Conservation (phyloP, 1,139 yeast genomes). For the Nakaseomyces uthaithaninus region DNA sequence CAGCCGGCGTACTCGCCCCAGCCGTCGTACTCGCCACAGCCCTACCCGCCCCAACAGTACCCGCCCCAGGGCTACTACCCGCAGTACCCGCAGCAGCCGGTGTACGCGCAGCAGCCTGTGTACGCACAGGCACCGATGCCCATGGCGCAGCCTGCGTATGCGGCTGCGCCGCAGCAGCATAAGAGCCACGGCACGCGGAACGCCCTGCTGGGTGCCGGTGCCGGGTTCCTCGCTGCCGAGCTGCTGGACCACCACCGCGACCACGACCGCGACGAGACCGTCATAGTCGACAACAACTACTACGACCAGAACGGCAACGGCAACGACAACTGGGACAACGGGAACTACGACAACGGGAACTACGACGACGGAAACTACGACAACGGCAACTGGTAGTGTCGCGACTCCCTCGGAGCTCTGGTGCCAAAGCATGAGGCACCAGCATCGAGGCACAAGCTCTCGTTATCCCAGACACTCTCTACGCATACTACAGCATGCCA, state of each 20-base stretch:
- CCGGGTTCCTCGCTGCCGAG: constrained; percentile 72
- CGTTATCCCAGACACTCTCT: too few species aligned
- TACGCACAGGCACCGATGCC: constrained; percentile 12
- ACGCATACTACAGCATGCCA: too few species aligned
- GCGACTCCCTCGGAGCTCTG: too few species aligned
- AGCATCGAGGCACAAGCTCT: too few species aligned
- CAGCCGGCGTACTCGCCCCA: constrained; percentile 11
- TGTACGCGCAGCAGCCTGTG: constrained; percentile 11
- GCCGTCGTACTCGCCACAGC: constrained; percentile 12
- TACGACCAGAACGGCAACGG: constrained; percentile 20
- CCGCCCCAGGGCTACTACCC: constrained; percentile 9
- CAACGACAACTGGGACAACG: constrained; percentile 18
- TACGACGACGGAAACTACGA: constrained; percentile 21
- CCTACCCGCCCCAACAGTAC: constrained; percentile 9
- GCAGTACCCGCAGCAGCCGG: constrained; percentile 11
- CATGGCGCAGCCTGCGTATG: constrained; percentile 16
- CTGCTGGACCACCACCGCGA: constrained; percentile 36
- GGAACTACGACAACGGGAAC: constrained; percentile 25
- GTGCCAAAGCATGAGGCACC: too few species aligned
- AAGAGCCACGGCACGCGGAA: constrained; percentile 21
- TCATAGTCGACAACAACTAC: constrained; percentile 29
- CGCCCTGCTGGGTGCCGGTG: constrained; percentile 63
- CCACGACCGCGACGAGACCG: constrained; percentile 16
- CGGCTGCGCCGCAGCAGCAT: constrained; percentile 28
- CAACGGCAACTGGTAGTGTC: constrained; percentile 10